Percentiles rank a stretch among this genome's conserved stretches.
These are phyloP conservation scores for Trichophyton simii DNA, from an alignment of 2,329 filamentous ascomycete genomes.

Conservation along the genomic window DNA sequence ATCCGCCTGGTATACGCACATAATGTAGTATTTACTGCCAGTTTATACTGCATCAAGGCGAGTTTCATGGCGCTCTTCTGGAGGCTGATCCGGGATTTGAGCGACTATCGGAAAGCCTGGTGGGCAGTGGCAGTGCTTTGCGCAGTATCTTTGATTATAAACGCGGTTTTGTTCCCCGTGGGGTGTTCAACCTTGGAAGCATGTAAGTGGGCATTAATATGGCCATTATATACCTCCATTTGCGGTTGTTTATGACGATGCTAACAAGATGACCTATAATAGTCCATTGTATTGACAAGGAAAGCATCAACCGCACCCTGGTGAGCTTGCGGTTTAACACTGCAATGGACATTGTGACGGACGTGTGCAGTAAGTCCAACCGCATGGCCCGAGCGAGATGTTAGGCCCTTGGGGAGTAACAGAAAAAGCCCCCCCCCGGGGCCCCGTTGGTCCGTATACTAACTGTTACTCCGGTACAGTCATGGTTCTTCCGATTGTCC, in stretches of 20 bases:
- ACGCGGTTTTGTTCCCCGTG: conserved; percentile 3
- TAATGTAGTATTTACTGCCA: conserved; percentile 5
- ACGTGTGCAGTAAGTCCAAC: conserved; percentile 5
- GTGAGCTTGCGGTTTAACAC: conserved; percentile 7
- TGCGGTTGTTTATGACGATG: not conserved
- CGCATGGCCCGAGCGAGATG: no score
- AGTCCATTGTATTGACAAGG: conserved; percentile 6
- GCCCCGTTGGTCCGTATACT: not conserved
- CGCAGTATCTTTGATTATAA: not conserved
- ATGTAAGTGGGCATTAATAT: conserved; percentile 5
- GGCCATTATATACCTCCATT: not conserved
- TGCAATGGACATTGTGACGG: conserved; percentile 8
- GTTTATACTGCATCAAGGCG: conserved; percentile 10
- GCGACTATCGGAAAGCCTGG: conserved; percentile 7
- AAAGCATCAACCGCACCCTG: not conserved
- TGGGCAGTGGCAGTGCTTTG: conserved; percentile 6
- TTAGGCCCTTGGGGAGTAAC: no score
- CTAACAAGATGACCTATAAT: not conserved
- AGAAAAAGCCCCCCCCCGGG: no score
- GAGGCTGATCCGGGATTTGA: conserved; percentile 8
- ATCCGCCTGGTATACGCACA: conserved; percentile 6
- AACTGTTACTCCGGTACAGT: conserved; percentile 1
- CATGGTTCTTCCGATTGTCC: conserved; percentile 8
- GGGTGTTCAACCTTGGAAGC: conserved; percentile 7
- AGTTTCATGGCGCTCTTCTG: conserved; percentile 10